Evolutionary conservation across 2,329 filamentous ascomycete genomes (phyloP), one percentile per base, ranked within the genome.

Genomic region (Drechslera avenae): DNA sequence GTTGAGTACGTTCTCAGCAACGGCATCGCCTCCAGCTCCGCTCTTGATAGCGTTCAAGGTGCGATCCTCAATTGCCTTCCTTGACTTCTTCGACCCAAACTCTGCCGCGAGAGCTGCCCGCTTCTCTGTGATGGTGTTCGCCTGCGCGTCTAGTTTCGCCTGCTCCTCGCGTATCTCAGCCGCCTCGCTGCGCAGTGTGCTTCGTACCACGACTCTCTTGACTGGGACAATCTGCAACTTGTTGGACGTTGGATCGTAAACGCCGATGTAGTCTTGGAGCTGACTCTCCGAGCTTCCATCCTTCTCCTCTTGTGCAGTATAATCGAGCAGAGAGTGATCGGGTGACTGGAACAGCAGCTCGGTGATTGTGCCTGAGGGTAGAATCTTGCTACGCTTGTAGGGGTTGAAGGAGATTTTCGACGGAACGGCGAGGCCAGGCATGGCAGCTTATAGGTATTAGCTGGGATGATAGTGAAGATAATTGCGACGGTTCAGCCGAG

Each of bases 61-160:
- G 57, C 83, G 80, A 48, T 86, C 83, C 21, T 81, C 79, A 60
- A 94, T 85, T 1, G 85, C 87, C 76, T 92, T 93, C 79, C 86
- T 88, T 17, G 90, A 88, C 75, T 92, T 93, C 78, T 90, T 91
- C 19, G 89, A 93, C 71, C 90, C 90, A 66, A 95, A 95, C 26
- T 87, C 85, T 63, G 89, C 82, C 33, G 88, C 89, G 10, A 95
- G 84, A 2, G 86, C 83, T 62, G 85, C 86, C 61, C 83, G 84
- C 67, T 83, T 82, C 21, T 87, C 83, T 63, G 81, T 76, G 64
- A 81, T 82, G 36, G 59, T 73, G 49, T 48, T 63, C 51, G 61
- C 68, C 7, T 54, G 60, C 9, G 63, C 65, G 1, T 70, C 65
- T 4, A 64, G 37, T n/a, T 52, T 46, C 13, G 63, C 68, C 30